These are phyloP conservation scores for Zygosaccharomyces siamensis DNA, from an alignment of 805 yeast species.

Conservation along the genomic window DNA sequence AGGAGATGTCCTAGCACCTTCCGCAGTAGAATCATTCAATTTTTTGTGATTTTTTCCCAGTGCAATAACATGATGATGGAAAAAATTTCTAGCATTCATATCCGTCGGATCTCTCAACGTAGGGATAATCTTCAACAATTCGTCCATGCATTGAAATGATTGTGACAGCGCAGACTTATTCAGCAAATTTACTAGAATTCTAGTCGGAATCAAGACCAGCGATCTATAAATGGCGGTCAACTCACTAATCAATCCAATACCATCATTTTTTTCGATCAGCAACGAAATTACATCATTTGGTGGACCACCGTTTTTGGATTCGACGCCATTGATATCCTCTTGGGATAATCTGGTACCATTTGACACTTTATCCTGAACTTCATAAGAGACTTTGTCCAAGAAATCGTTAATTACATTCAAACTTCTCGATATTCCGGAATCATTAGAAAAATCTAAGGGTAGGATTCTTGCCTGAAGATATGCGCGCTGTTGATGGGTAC, in stretches of 20 bases:
- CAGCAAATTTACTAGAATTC: constrained; percentile 53
- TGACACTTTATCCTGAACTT: constrained; percentile 13
- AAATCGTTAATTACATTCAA: constrained; percentile 50
- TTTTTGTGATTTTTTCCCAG: constrained; percentile 59
- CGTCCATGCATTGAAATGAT: constrained; percentile 54
- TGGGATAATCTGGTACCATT: constrained; percentile 3
- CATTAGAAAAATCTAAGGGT: constrained; percentile 76
- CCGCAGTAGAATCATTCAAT: constrained; percentile 2
- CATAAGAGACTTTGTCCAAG: constrained; percentile 50
- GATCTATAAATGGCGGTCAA: constrained; percentile 40
- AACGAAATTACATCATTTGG: constrained; percentile 13
- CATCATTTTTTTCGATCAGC: constrained; percentile 41
- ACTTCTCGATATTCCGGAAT: constrained; percentile 49
- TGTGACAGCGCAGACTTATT: constrained; percentile 59
- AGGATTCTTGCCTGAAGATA: constrained; percentile 62
- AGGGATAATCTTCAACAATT: constrained; percentile 47
- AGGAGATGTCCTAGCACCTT: not conserved
- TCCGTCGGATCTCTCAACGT: constrained; percentile 61
- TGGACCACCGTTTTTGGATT: constrained; percentile 1
- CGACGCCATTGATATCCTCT: constrained; percentile 1
- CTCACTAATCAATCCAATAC: constrained; percentile 40
- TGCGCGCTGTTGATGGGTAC: constrained; percentile 51
- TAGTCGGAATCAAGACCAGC: constrained; percentile 48
- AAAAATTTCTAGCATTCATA: constrained; percentile 74
- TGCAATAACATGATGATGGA: constrained; percentile 77